Base-by-base conservation (phyloP, 75 land plant genomes). In the Chamaecyparis obtusa region DNA sequence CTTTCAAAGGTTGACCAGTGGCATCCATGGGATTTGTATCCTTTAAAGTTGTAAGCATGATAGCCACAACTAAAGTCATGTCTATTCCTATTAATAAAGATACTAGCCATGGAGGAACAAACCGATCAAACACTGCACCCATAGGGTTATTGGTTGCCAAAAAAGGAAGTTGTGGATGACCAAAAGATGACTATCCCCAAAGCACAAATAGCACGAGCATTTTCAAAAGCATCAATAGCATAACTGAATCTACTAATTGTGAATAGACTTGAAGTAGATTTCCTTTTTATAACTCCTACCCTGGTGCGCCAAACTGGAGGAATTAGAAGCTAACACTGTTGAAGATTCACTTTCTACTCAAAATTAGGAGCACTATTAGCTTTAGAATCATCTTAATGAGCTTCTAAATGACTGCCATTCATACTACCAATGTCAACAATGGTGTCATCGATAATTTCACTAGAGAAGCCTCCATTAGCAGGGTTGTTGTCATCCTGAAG, bases 151-250 rank as follows among this genome's bases (percentile, higher is more conserved):
- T n/a, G 36, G 35, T 49, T 17, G 64, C 55, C 36, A 84, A 49
- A 84, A 49, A 83, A 49, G 64, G 10, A 51, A 27, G 32, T 39
- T 33, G 14, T 44, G 83, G 33, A 84, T 54, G 39, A 84, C 57
- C 21, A 17, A 51, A 54, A 55, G 15, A 51, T 19, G 35, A 67
- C 64, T 54, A 84, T 55, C 32, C 54, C 85, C 32, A 84, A 19
- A 33, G 64, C 67, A 84, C 85, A 84, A 39, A 51, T 5, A 35
- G 35, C 27, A 21, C 67, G 85, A 56, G 64, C 85, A 56, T 35
- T 56, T 84, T 84, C 64, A 84, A 67, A 84, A 35, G 64, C 64
- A 84, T 84, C 85, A 54, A 84, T 84, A 33, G 85, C 85, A 84
- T 35, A 16, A 56, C 41, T 84, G 64, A 84, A 55, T 84, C 49